Percentiles rank a stretch among this genome's conserved stretches.
Conservation (phyloP, 225 moss, liverwort and hornwort genomes). For the Bryum argenteum region DNA sequence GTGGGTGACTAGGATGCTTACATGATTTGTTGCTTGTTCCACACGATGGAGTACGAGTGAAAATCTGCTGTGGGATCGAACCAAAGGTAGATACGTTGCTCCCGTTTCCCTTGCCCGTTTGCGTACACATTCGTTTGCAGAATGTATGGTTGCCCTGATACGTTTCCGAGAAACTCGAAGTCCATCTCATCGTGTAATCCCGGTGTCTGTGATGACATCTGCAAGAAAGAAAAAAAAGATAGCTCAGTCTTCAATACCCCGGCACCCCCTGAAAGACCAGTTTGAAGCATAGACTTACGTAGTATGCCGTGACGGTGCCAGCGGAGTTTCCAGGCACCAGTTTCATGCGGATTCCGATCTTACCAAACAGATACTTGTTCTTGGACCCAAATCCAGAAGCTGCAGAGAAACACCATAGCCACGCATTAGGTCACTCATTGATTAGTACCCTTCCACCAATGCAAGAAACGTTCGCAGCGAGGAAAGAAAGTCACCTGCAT, state of each 20-base stretch:
- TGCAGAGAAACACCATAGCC: conserved; percentile 23
- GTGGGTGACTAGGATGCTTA: conserved; percentile 19
- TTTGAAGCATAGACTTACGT: conserved; percentile 28
- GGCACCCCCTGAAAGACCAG: neutral
- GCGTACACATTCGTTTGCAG: conserved; percentile 60
- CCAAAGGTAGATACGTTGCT: conserved; percentile 61
- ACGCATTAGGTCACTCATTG: neutral
- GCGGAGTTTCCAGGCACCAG: conserved; percentile 64
- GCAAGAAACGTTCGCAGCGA: neutral
- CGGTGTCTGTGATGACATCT: conserved; percentile 57
- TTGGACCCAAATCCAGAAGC: conserved; percentile 61
- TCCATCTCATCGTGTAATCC: conserved; percentile 59
- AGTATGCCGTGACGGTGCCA: conserved; percentile 71
- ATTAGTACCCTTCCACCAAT: too few species aligned
- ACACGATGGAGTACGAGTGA: conserved; percentile 35
- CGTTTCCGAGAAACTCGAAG: conserved; percentile 60
- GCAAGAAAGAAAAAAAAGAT: neutral
- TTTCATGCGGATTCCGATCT: conserved; percentile 52
- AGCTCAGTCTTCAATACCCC: neutral
- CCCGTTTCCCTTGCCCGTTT: conserved; percentile 45
- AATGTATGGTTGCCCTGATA: conserved; percentile 54
- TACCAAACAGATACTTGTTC: conserved; percentile 62
- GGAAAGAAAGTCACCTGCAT: conserved; percentile 35
- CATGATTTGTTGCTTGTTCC: conserved; percentile 63
- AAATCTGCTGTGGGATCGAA: conserved; percentile 57